A percentile compares a stretch with the other conserved stretches of the same genome.
Conservation (phyloP, 2,329 filamentous ascomycete genomes). For the Aspergillus brunneoviolaceus region DNA sequence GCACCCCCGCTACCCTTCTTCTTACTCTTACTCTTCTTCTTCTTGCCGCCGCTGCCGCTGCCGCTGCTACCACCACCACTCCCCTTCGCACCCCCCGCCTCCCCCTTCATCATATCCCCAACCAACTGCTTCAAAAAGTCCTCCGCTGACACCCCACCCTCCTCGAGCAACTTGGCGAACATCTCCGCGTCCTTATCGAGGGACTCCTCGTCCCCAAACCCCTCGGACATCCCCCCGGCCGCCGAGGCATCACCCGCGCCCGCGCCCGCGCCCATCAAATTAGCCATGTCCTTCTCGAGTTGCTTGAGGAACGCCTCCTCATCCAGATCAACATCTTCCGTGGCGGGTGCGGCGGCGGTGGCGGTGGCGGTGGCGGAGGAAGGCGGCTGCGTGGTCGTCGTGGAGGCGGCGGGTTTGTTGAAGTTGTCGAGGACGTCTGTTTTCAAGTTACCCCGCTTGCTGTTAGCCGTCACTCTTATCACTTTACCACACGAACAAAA, state of each 20-base stretch:
- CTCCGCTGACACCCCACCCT: slow-evolving; percentile 34
- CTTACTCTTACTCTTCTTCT: slow-evolving; percentile 22
- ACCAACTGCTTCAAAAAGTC: slow-evolving; percentile 39
- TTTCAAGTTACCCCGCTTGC: not conserved
- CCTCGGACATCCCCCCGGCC: slow-evolving; percentile 20
- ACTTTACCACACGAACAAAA: too few species aligned
- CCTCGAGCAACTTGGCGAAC: slow-evolving; percentile 37
- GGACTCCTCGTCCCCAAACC: slow-evolving; percentile 19
- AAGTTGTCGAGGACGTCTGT: slow-evolving; percentile 89
- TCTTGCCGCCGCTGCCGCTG: slow-evolving; percentile 9
- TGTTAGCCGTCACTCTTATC: not conserved
- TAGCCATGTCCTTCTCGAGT: slow-evolving; percentile 86
- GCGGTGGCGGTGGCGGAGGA: slow-evolving; percentile 25
- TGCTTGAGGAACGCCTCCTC: slow-evolving; percentile 69
- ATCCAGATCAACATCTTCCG: slow-evolving; percentile 26
- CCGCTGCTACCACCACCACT: slow-evolving; percentile 17
- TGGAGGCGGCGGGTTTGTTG: slow-evolving; percentile 40
- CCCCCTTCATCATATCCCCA: slow-evolving; percentile 36
- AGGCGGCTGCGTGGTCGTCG: slow-evolving; percentile 30
- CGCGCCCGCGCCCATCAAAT: slow-evolving; percentile 59
- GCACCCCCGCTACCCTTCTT: slow-evolving; percentile 17
- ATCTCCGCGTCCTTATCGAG: slow-evolving; percentile 36
- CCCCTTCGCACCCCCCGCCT: slow-evolving; percentile 13
- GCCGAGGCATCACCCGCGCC: not conserved
- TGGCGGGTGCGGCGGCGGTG: not conserved